Conservation (phyloP, 1,284 basidiomycete species). For the Phellopilus nigrolimitatus region DNA sequence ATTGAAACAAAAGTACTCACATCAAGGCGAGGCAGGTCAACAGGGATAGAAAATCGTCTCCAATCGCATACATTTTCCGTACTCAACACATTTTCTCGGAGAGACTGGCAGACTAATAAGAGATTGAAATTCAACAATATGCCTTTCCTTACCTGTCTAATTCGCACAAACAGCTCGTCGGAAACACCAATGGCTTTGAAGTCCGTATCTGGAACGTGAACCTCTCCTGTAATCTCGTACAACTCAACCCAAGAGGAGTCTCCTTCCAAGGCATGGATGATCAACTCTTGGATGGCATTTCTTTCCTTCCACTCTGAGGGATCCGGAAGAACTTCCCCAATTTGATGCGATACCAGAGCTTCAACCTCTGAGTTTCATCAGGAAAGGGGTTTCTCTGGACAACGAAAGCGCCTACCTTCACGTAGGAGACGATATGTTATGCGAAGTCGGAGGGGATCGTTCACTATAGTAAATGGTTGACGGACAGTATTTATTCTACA, state of each 20-base stretch:
- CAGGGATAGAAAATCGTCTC: conserved; percentile 71
- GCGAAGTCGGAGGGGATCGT: conserved; percentile 54
- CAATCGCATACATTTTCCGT: conserved; percentile 41
- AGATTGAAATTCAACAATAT: conserved; percentile 36
- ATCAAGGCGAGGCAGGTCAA: conserved; percentile 77
- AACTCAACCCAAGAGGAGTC: conserved; percentile 62
- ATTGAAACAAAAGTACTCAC: conserved; percentile 38
- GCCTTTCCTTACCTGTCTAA: conserved; percentile 36
- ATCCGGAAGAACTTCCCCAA: conserved; percentile 38
- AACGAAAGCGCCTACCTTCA: conserved; percentile 49
- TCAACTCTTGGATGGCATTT: conserved; percentile 38
- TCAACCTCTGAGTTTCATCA: conserved; percentile 50
- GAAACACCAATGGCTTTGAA: conserved; percentile 28
- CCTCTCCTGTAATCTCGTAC: conserved; percentile 64
- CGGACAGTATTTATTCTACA: background rate
- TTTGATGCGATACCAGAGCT: conserved; percentile 47
- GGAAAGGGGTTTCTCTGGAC: background rate
- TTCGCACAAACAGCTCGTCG: conserved; percentile 21
- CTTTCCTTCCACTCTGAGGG: conserved; percentile 30
- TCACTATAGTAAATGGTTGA: conserved; percentile 37
- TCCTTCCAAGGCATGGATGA: conserved; percentile 56
- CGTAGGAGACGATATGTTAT: conserved; percentile 69
- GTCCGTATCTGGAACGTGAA: conserved; percentile 46
- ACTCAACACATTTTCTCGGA: conserved; percentile 21
- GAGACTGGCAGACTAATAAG: conserved; percentile 32